Evolutionary conservation across 805 yeast species (phyloP), one percentile per base, ranked within the genome.

Genomic region (Zygosaccharomyces gambellarensis): DNA sequence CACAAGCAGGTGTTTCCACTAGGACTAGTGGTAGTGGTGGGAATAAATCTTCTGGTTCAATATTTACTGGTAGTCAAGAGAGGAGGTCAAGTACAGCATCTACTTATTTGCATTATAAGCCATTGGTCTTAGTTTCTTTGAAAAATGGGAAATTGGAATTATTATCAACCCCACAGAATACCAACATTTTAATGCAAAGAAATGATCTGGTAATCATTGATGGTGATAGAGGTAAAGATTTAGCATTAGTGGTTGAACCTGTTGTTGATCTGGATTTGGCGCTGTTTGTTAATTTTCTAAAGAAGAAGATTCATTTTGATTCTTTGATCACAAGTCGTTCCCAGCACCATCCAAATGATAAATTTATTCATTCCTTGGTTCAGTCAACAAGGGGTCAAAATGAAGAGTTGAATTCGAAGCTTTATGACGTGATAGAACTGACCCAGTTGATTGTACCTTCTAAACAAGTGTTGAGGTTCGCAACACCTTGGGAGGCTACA

Each of bases 181-280:
- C 89, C 11, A 85, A 84, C 58, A 70, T 86, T 44, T 67, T 68
- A 44, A 70, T 86, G 51, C 76, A 73, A 52, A 73, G 78, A 40
- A 74, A 79, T 48, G 94, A 87, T 65, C 73, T 86, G 60, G 86
- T 85, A 8, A 81, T 86, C 17, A 84, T 85, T 49, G 94, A 87
- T 68, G 95, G 94, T 47, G 95, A 87, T 63, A 73, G 94, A 53
- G 95, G 95, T 27, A 84, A 84, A 59, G 95, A 87, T 65, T 66
- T 87, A 54, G 92, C 83, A 8, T 78, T 82, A 78, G 80, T 86
- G 39, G 69, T 85, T 27, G 85, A 83, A 53, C 88, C 92, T 0
- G 65, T 74, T 38, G 76, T 85, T 28, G 77, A 75, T 39, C 72
- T 84, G 48, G 79, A 83, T 51, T 71, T 82, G 63, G 92, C 92